phyloP scores from a whole-genome alignment of 164 flowering plant genomes.

The Piper longum region DNA sequence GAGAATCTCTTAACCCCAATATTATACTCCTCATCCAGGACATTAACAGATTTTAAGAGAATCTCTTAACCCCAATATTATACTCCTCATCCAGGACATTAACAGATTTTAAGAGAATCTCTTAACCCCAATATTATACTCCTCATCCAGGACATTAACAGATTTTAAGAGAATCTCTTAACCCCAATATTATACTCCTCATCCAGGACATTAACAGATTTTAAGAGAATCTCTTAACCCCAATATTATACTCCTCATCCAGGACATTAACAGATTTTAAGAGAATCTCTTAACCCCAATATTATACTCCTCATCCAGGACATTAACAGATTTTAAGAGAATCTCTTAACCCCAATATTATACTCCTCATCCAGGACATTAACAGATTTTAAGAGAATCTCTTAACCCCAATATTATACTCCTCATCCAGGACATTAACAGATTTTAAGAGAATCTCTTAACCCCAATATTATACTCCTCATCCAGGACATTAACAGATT shows the following conservation, averaged over 20 bases:
- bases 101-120: constrained; percentile 73
- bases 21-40: constrained; percentile 86
- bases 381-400: constrained; percentile 73
- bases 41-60: constrained; percentile 67
- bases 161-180: constrained; percentile 78
- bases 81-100: constrained; percentile 89
- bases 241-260: constrained; percentile 78
- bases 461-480: constrained; percentile 75
- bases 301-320: constrained; percentile 86
- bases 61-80: constrained; percentile 74
- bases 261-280: too few species aligned
- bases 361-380: constrained; percentile 89
- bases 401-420: constrained; percentile 72
- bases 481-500: too few species aligned
- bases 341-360: constrained; percentile 74
- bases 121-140: constrained; percentile 72
- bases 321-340: constrained; percentile 67
- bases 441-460: constrained; percentile 78
- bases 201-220: too few species aligned
- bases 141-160: too few species aligned
- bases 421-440: too few species aligned
- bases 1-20: constrained; percentile 67
- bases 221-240: constrained; percentile 76
- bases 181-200: constrained; percentile 75
- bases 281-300: constrained; percentile 67